phyloP scores from a whole-genome alignment of 2,329 filamentous ascomycete genomes.

The Sclerotiophoma versabilis region DNA sequence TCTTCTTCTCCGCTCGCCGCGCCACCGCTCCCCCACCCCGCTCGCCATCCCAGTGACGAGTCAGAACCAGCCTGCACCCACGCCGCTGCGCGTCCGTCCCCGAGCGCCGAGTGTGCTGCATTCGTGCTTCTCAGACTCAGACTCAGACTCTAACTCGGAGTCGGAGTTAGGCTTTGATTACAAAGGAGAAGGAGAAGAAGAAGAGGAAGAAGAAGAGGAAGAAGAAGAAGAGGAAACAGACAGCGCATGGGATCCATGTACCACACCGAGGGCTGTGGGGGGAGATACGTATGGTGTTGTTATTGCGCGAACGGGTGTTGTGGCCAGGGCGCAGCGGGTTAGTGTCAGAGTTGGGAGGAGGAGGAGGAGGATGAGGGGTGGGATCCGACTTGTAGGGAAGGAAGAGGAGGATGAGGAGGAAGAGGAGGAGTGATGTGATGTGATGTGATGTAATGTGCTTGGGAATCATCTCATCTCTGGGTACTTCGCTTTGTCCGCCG shows the following conservation, averaged over 20 bases:
- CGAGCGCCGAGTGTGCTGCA: conserved; percentile 12
- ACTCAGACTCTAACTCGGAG: too few relatives aligned
- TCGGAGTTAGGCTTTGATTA: too few relatives aligned
- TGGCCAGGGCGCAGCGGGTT: conserved; percentile 1
- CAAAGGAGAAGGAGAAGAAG: neutral
- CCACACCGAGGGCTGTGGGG: too few relatives aligned
- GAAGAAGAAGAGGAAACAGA: neutral
- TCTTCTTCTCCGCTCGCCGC: conserved; percentile 21
- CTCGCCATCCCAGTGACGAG: conserved; percentile 17
- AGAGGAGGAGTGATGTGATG: neutral
- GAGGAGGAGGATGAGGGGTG: neutral
- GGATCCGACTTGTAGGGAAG: too few relatives aligned
- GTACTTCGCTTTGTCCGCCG: too few relatives aligned
- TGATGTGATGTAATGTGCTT: neutral
- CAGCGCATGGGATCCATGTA: too few relatives aligned
- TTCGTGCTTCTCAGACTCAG: conserved; percentile 19
- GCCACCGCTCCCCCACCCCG: conserved; percentile 19
- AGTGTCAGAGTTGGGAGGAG: neutral
- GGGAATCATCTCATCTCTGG: too few relatives aligned
- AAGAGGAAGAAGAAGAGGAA: neutral
- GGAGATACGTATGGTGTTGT: neutral
- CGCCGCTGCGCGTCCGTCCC: neutral
- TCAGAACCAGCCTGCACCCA: neutral
- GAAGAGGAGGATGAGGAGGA: neutral
- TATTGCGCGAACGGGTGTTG: neutral